Base-by-base conservation (phyloP, 345 rosid genomes). In the Pistacia integerrima region DNA sequence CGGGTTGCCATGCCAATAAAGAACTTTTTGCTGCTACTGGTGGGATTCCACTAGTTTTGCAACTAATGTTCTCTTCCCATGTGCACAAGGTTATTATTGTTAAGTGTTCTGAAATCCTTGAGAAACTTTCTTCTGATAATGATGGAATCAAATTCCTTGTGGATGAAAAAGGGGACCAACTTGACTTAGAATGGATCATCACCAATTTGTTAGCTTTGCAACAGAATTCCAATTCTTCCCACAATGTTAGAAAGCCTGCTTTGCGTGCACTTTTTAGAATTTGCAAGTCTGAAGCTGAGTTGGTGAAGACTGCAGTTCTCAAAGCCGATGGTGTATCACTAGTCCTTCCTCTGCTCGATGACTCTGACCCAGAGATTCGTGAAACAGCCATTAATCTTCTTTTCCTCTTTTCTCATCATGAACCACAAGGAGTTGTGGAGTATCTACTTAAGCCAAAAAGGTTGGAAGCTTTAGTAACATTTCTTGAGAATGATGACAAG, bases 331-430 rank as follows among this genome's bases (percentile, higher is more conserved):
- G 90, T 59, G 78, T 90, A n/a, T 73, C 82, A 13, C 11, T 79
- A 49, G 82, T 87, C 51, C 94, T 90, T 71, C 86, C 90, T 30
- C 89, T 90, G 74, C 87, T 90, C n/a, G 92, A 90, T 74, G 87
- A 88, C 52, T 77, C 85, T 7, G 85, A 87, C 58, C 78, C 79
- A 0, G 88, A 87, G 68, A 80, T 85, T 75, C 88, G 92, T 60
- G 92, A 87, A 80, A 81, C 72, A 49, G 87, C 94, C 41, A 77
- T 90, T 72, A 85, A 68, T 75, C 84, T 90, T 76, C 83, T 90
- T 51, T 90, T 84, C 84, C 90, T 88, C 48, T 88, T 90, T 74
- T 90, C 92, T 49, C 85, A 87, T 71, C 87, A 88, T 2, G 90
- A 88, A 52, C 84, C 87, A 0, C 65, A 83, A 63, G 90, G 89